Evolutionary conservation across 345 rosid genomes (phyloP).

Genomic region (Hirschfeldia incana): DNA sequence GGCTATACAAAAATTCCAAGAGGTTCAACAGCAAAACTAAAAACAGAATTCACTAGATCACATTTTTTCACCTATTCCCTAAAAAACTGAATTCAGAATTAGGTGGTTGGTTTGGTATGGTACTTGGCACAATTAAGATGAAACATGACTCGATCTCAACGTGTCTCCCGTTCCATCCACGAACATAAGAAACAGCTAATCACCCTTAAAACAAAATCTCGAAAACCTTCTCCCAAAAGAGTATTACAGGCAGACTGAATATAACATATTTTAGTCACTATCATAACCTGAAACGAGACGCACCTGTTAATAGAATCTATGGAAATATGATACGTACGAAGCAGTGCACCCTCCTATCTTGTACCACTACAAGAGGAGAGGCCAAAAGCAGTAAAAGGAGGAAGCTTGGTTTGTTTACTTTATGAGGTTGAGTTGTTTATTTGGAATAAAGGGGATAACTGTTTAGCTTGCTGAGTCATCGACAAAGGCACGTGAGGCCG

Average conservation of each 20-base stretch:
- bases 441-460: too few species aligned
- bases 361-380: too few species aligned
- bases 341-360: neutral
- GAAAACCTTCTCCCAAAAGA: conserved; percentile 6
- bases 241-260: neutral
- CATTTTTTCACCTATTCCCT: neutral
- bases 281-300: conserved; percentile 11
- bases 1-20: conserved; percentile 17
- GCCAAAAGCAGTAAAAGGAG: too few species aligned
- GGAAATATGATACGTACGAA: conserved; percentile 36
- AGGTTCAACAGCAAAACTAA: neutral
- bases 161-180: conserved; percentile 20
- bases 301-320: conserved; percentile 89
- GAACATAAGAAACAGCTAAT: neutral
- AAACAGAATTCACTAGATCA: neutral
- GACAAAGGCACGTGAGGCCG: too few species aligned
- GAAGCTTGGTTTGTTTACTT: too few species aligned
- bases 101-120: conserved; percentile 4
- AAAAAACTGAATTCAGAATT: neutral
- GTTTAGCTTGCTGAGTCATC: too few species aligned
- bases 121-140: conserved; percentile 6
- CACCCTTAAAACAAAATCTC: neutral
- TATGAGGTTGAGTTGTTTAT: too few species aligned
- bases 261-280: neutral
- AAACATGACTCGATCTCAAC: neutral